Evolutionary conservation across 139 green algal species (phyloP).

Genomic region (Auxenochlorella pyrenoidosa): DNA sequence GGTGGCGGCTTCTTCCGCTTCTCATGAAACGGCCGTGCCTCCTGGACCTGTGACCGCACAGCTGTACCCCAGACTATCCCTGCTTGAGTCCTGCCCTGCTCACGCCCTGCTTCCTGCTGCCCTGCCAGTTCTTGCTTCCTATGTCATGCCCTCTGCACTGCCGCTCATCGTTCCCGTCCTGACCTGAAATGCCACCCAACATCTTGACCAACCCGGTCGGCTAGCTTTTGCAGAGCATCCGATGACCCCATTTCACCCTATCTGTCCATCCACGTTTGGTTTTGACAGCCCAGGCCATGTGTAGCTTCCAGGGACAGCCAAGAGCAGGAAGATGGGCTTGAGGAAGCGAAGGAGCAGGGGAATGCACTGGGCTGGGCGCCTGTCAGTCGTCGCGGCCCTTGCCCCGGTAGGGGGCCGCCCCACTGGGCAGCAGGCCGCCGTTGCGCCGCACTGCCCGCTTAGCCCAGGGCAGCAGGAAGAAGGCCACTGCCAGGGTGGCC

Average conservation of each 20-base stretch:
- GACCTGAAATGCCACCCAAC: no score
- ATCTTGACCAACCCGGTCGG: no score
- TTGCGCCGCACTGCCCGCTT: background rate
- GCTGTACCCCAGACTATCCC: no score
- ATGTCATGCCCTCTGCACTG: no score
- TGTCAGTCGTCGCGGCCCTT: constrained; percentile 31
- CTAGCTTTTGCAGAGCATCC: no score
- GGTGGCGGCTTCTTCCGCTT: constrained; percentile 36
- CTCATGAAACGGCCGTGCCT: background rate
- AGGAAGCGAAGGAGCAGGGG: background rate
- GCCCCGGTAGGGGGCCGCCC: background rate
- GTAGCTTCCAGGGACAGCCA: background rate
- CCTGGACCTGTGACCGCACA: no score
- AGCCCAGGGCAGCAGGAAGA: constrained; percentile 17
- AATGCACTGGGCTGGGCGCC: background rate
- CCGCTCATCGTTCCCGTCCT: no score
- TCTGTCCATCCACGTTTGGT: background rate
- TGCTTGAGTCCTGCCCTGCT: no score
- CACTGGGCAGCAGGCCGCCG: background rate
- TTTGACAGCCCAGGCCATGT: background rate
- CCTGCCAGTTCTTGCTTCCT: no score
- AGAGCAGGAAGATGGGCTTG: background rate
- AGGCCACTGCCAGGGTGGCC: background rate
- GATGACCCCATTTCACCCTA: background rate
- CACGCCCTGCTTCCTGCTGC: no score